These are phyloP conservation scores for Saxophila tyrrhenica DNA, from an alignment of 495 filamentous ascomycete genomes.

Conservation along the genomic window DNA sequence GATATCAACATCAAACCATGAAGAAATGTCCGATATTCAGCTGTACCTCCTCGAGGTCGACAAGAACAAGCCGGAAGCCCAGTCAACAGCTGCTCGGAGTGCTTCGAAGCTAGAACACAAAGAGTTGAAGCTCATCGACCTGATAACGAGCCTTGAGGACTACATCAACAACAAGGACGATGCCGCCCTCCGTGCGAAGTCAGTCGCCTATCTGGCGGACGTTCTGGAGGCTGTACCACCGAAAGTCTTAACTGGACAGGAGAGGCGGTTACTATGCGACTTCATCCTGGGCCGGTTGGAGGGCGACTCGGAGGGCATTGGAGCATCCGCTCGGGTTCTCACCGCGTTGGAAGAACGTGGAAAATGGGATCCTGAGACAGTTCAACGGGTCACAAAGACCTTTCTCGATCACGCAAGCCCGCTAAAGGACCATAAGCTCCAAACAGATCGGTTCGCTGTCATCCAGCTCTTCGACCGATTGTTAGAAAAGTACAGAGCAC, in stretches of 20 bases:
- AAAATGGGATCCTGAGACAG: conserved; percentile 30
- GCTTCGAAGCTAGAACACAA: conserved; percentile 52
- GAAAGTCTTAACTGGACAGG: conserved; percentile 53
- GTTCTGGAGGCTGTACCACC: conserved; percentile 48
- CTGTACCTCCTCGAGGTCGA: conserved; percentile 55
- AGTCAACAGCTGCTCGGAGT: conserved; percentile 43
- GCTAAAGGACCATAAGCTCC: conserved; percentile 36
- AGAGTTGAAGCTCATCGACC: conserved; percentile 51
- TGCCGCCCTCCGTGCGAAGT: conserved; percentile 49
- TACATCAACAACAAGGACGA: conserved; percentile 60
- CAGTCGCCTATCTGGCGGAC: conserved; percentile 56
- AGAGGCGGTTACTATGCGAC: conserved; percentile 37
- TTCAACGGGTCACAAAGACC: conserved; percentile 22
- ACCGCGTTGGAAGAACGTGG: conserved; percentile 29
- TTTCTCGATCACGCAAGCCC: conserved; percentile 30
- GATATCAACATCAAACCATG: not conserved
- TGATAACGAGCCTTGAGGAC: conserved; percentile 57
- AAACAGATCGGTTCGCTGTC: conserved; percentile 55
- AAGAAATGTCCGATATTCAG: conserved; percentile 48
- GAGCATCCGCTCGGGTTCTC: conserved; percentile 25
- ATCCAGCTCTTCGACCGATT: conserved; percentile 53
- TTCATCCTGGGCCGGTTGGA: conserved; percentile 31
- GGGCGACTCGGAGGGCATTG: conserved; percentile 29
- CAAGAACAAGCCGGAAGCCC: conserved; percentile 50
- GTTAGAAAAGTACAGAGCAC: conserved; percentile 51